Evolutionary conservation across 805 yeast species (phyloP), one percentile per base, ranked within the genome.

Genomic region (Myxozyma neotropica): DNA sequence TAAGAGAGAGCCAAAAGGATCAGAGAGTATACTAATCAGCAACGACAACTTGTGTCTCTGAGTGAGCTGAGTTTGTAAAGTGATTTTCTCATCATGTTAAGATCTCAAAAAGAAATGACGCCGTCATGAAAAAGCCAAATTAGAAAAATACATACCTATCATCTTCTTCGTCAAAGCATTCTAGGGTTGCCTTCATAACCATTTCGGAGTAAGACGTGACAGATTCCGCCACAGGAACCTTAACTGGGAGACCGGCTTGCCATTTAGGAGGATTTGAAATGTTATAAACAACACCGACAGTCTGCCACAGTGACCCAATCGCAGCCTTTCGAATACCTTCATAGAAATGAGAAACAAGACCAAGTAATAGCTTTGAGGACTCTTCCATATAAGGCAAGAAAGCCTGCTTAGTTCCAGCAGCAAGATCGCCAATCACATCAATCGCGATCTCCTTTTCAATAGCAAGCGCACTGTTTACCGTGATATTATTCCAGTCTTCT

Each of bases 361-460:
- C 88, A 50, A 80, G 75, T 66, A 89, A 79, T 21, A 83, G 80
- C 64, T 80, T 79, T 68, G 88, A 75, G 26, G 91, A 81, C 48
- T 72, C 77, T 72, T 89, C 90, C 61, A 90, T 87, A 70, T 84
- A 90, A 69, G 85, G 84, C 70, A 85, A 82, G 76, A 93, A 91
- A 55, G 84, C 84, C 59, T 83, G 85, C 71, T 91, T 88, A 50
- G 96, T 88, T 68, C 96, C 97, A 55, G 81, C 75, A 53, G 96
- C 96, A 72, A 92, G 82, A 72, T 94, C 98, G 51, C 89, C 83
- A 67, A 91, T 77, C 6, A 96, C 94, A 70, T 90, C 89, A 47
- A 92, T 82, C n/a, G 96, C 96, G 67, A 90, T 89, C 77, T 92
- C 97, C 77, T 93, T 93, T 77, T 93, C 99, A 69, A 89, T 87